Conservation (phyloP, 768 basidiomycete species). For the Kwoniella newhampshirensis region DNA sequence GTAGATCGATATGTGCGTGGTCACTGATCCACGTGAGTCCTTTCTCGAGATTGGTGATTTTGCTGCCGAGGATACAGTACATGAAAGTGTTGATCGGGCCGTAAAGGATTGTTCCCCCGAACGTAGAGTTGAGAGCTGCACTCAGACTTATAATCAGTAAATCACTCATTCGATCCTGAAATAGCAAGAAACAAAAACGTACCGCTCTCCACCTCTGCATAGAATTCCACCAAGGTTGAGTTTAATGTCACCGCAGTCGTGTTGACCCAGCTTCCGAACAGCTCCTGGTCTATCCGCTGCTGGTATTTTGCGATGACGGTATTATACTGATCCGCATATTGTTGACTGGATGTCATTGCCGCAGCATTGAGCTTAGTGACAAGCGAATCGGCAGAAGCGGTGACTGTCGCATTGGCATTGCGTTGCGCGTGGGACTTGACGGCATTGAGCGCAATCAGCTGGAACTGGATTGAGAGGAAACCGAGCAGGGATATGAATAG, state of each 20-base stretch:
- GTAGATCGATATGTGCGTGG: slow-evolving; percentile 77
- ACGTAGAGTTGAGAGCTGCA: slow-evolving; percentile 59
- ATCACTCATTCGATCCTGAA: neutral
- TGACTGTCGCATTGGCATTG: slow-evolving; percentile 64
- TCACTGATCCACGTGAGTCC: slow-evolving; percentile 88
- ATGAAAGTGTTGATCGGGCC: slow-evolving; percentile 80
- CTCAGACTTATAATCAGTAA: too few species aligned
- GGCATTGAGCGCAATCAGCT: slow-evolving; percentile 74
- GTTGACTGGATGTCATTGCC: slow-evolving; percentile 75
- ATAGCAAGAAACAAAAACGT: slow-evolving; percentile 3
- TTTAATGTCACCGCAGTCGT: slow-evolving; percentile 84
- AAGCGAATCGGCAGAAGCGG: slow-evolving; percentile 55
- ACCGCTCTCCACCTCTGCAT: slow-evolving; percentile 79
- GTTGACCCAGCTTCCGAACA: slow-evolving; percentile 91
- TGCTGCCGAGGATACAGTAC: slow-evolving; percentile 84
- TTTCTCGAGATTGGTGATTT: slow-evolving; percentile 79
- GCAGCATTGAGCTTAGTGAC: slow-evolving; percentile 67
- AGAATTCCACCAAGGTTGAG: slow-evolving; percentile 79
- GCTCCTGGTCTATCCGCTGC: slow-evolving; percentile 72
- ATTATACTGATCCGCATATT: slow-evolving; percentile 79
- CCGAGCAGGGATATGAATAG: slow-evolving; percentile 92
- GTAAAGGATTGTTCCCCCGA: slow-evolving; percentile 81
- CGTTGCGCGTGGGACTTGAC: slow-evolving; percentile 68
- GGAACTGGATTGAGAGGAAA: slow-evolving; percentile 78
- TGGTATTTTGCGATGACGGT: slow-evolving; percentile 68